These are phyloP conservation scores for Ceriops zippeliana DNA, from an alignment of 345 rosid genomes.

Conservation along the genomic window DNA sequence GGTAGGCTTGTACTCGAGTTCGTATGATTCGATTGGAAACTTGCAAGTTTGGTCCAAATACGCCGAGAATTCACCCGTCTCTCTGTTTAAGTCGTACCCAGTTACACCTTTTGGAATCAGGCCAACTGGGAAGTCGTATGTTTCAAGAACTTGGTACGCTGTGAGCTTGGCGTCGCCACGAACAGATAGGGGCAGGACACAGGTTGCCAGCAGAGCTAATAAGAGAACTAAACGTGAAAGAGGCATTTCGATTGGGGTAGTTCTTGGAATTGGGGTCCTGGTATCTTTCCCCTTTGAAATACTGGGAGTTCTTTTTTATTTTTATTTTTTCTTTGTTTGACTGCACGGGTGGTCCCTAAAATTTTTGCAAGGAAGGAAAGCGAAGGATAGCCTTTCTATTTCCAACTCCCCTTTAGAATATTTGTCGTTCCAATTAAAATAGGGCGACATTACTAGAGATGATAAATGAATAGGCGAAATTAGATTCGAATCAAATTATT, in stretches of 20 bases:
- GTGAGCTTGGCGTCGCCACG: neutral
- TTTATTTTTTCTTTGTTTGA: too few species aligned
- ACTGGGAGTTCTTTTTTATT: too few species aligned
- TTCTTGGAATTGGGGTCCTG: neutral
- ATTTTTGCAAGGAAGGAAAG: too few species aligned
- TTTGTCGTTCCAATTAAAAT: too few species aligned
- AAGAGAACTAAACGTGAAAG: slow-evolving; percentile 10
- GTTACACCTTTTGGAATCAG: slow-evolving; percentile 37
- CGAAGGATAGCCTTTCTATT: too few species aligned
- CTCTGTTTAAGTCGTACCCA: slow-evolving; percentile 18
- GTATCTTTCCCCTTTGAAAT: too few species aligned
- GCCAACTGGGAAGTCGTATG: slow-evolving; percentile 37
- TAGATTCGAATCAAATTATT: too few species aligned
- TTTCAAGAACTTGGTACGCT: slow-evolving; percentile 32
- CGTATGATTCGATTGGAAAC: slow-evolving; percentile 47
- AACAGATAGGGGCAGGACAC: neutral
- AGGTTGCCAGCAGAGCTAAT: slow-evolving; percentile 10
- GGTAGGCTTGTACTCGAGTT: slow-evolving; percentile 48
- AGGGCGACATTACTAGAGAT: too few species aligned
- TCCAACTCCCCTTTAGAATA: too few species aligned
- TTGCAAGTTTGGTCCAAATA: slow-evolving; percentile 41
- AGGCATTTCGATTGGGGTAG: slow-evolving; percentile 11
- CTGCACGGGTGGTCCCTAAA: too few species aligned
- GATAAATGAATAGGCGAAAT: too few species aligned
- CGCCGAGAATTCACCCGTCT: slow-evolving; percentile 38